These are phyloP conservation scores for Asclepias syriaca DNA, from an alignment of 257 asterid genomes.

Conservation along the genomic window DNA sequence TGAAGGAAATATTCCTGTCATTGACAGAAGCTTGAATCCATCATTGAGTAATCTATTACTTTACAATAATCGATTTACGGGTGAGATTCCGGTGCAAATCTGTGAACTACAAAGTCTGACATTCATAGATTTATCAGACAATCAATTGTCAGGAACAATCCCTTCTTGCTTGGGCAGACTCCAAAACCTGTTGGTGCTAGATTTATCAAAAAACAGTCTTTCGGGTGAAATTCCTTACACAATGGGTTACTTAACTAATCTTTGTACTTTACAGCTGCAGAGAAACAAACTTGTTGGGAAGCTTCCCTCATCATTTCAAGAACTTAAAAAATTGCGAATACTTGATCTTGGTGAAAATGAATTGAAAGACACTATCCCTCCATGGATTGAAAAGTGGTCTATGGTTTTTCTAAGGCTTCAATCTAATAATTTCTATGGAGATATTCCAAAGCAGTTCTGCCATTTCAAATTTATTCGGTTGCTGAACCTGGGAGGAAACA, in stretches of 20 bases:
- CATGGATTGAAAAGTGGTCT: slow-evolving; percentile 16
- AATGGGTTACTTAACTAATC: slow-evolving; percentile 9
- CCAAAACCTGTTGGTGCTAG: slow-evolving; percentile 4
- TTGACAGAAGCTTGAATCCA: background rate
- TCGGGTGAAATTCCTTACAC: slow-evolving; percentile 25
- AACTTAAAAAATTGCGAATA: slow-evolving; percentile 11
- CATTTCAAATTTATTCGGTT: slow-evolving; percentile 18
- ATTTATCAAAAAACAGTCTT: slow-evolving; percentile 20
- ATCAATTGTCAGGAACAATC: slow-evolving; percentile 19
- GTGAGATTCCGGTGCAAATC: slow-evolving; percentile 9
- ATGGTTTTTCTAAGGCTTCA: slow-evolving; percentile 22
- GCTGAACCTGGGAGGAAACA: slow-evolving; percentile 27
- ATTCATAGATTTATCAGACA: slow-evolving; percentile 15
- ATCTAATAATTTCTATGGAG: slow-evolving; percentile 22
- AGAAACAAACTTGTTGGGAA: slow-evolving; percentile 23
- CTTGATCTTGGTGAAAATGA: slow-evolving; percentile 26
- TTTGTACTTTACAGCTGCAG: slow-evolving; percentile 25
- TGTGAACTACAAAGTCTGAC: slow-evolving; percentile 6
- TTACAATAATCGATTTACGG: slow-evolving; percentile 8
- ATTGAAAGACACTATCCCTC: slow-evolving; percentile 15
- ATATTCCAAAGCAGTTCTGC: slow-evolving; percentile 27
- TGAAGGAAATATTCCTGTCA: slow-evolving; percentile 1
- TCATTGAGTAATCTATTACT: slow-evolving; percentile 12
- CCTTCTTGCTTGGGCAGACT: slow-evolving; percentile 20
- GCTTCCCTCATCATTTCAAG: slow-evolving; percentile 18